Percentiles rank a stretch among this genome's conserved stretches.
These are phyloP conservation scores for Drosera spatulata DNA, from an alignment of 179 eudicot genomes.

Conservation along the genomic window DNA sequence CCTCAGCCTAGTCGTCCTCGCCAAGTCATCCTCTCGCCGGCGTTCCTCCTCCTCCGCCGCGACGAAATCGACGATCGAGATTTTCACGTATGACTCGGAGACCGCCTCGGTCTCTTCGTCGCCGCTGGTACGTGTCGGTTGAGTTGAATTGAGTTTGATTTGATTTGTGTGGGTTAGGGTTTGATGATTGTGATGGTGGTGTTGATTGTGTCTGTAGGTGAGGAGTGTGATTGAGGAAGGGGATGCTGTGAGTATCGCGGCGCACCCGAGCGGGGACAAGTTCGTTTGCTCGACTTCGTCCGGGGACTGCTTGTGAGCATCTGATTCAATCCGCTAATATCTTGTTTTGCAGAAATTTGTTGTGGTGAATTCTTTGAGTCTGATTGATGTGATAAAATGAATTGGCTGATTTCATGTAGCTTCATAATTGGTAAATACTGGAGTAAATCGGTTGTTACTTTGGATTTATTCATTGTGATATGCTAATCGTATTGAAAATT, in stretches of 20 bases:
- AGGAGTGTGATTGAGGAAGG: conserved; percentile 58
- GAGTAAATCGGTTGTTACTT: no score
- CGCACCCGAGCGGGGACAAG: conserved; percentile 82
- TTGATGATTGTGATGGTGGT: not conserved
- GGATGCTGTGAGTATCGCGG: conserved; percentile 49
- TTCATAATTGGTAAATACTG: not conserved
- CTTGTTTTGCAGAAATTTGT: not conserved
- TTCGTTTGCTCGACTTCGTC: conserved; percentile 65
- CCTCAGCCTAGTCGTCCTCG: conserved; percentile 50
- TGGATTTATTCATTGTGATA: no score
- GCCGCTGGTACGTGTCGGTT: conserved; percentile 38
- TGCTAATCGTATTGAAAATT: no score
- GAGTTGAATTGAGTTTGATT: not conserved
- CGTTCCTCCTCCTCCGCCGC: conserved; percentile 5
- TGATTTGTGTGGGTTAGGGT: not conserved
- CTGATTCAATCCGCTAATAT: not conserved
- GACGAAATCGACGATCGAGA: conserved; percentile 36
- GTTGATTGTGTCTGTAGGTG: conserved; percentile 19
- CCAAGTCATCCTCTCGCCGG: conserved; percentile 24
- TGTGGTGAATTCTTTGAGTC: not conserved
- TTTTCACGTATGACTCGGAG: conserved; percentile 47
- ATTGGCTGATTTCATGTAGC: not conserved
- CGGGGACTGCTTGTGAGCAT: conserved; percentile 62
- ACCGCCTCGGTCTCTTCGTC: conserved; percentile 58
- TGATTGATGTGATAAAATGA: not conserved